Conservation (phyloP, 106 monocot genomes). For the Cymbidium sinense region DNA sequence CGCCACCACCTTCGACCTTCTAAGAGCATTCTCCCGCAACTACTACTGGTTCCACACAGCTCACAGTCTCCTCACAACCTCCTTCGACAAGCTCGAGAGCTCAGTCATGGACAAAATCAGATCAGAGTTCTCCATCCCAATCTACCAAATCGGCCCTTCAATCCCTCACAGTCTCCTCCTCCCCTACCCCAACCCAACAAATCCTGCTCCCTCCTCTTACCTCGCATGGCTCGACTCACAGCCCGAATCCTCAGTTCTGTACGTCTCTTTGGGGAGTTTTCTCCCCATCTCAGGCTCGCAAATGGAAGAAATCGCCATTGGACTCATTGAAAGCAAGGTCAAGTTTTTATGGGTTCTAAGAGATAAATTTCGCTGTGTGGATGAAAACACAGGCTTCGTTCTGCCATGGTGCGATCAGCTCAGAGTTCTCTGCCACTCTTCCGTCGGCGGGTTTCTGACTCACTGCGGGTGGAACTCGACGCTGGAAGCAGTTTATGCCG, state of each 20-base stretch:
- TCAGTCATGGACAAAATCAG: slow-evolving; percentile 8
- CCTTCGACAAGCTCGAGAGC: slow-evolving; percentile 18
- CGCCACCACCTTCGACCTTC: background rate
- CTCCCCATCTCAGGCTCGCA: slow-evolving; percentile 16
- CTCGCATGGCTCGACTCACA: slow-evolving; percentile 45
- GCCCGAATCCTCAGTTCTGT: slow-evolving; percentile 36
- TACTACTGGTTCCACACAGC: slow-evolving; percentile 9
- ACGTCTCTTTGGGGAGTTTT: slow-evolving; percentile 65
- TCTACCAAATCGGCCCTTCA: slow-evolving; percentile 16
- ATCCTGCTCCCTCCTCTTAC: background rate
- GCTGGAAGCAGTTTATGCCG: slow-evolving; percentile 34
- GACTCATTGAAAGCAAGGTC: slow-evolving; percentile 25
- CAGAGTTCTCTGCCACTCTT: slow-evolving; percentile 41
- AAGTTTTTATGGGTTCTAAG: slow-evolving; percentile 38
- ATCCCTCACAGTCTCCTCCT: slow-evolving; percentile 9
- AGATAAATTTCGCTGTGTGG: background rate
- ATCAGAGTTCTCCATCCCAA: slow-evolving; percentile 10
- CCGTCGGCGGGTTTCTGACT: slow-evolving; percentile 61
- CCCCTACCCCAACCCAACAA: background rate
- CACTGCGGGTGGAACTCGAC: slow-evolving; percentile 83
- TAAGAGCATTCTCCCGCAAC: background rate
- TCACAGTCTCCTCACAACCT: slow-evolving; percentile 10
- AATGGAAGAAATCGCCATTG: slow-evolving; percentile 37
- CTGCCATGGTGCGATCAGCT: slow-evolving; percentile 55
- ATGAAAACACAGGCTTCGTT: background rate